These are phyloP conservation scores for Serpula lacrymans DNA, from an alignment of 768 basidiomycete genomes.

Conservation along the genomic window DNA sequence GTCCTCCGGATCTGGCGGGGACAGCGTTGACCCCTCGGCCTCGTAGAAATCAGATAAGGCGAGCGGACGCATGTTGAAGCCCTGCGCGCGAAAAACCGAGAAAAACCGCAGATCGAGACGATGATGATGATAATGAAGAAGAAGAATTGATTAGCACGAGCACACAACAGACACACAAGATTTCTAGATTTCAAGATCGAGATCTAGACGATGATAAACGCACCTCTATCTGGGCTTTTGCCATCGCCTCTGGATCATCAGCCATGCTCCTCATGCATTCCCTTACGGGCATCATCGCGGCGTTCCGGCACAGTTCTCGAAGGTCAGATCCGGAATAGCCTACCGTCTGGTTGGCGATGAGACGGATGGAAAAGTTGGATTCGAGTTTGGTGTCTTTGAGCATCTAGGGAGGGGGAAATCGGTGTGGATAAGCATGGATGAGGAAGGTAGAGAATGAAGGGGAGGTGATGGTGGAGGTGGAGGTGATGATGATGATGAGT, in stretches of 20 bases:
- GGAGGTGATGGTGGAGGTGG: neutral
- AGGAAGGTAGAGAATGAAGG: neutral
- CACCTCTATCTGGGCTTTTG: constrained; percentile 42
- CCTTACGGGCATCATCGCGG: constrained; percentile 89
- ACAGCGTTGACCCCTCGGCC: constrained; percentile 29
- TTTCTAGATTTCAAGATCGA: neutral
- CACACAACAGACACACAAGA: neutral
- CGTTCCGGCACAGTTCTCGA: constrained; percentile 87
- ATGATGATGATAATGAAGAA: neutral
- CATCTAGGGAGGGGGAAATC: constrained; percentile 51
- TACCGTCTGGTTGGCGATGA: constrained; percentile 65
- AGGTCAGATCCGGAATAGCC: constrained; percentile 89
- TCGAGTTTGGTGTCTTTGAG: constrained; percentile 72
- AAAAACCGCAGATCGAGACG: too few relatives aligned
- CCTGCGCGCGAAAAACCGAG: constrained; percentile 43
- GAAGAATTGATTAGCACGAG: neutral
- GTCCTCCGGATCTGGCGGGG: constrained; percentile 25
- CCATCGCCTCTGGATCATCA: constrained; percentile 47
- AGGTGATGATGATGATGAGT: neutral
- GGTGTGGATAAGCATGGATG: constrained; percentile 1
- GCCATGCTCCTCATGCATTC: constrained; percentile 66
- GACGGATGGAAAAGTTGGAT: constrained; percentile 54
- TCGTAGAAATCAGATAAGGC: constrained; percentile 65
- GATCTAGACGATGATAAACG: constrained; percentile 12
- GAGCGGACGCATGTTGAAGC: constrained; percentile 74